Base-by-base conservation (phyloP, 1,284 basidiomycete species). In the Ganoderma boninense region DNA sequence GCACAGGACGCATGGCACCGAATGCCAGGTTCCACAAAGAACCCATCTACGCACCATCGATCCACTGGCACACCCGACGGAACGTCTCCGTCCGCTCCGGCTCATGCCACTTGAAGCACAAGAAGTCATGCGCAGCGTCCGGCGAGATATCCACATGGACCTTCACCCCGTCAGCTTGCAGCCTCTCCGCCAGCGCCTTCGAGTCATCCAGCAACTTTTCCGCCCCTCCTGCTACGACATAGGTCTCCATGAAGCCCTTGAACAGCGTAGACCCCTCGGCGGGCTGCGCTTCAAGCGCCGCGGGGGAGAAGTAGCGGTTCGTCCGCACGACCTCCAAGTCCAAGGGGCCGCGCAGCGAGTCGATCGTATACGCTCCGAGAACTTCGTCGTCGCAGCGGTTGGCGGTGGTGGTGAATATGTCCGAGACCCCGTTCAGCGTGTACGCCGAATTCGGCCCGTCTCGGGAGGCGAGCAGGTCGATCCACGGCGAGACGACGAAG, bases 401-500 rank as follows among this genome's bases (percentile, higher is more conserved):
- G n/a, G 26, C 18, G 59, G 26, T 29, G 26, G 2, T 29, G 26
- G 26, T 13, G 66, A 75, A 73, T 40, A 75, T 73, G 44, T 75
- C 74, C 16, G 72, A 68, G 29, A 35, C 14, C 42, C 23, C 44
- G 54, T 73, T 75, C 43, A 52, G 46, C 23, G 52, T 26, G 2
- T 56, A 54, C 20, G 68, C 68, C 87, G 80, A 80, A 2, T 74
- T 75, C 0, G 82, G 74, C 8, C 75, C 68, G 18, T 76, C 69
- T 72, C 85, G 82, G 4, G 83, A 82, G 6, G 70, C 73, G 32
- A 82, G 79, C 1, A 90, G 72, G 75, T 93, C 91, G 18, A 78
- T 76, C 89, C 89, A 90, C 0, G 90, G 89, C 0, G 89, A 90
- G 65, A 87, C 79, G 6, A 89, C 81, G 16, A 92, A 57, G 11